These are phyloP conservation scores for Neonectria coccinea DNA, from an alignment of 2,329 filamentous ascomycete species.

Conservation along the genomic window DNA sequence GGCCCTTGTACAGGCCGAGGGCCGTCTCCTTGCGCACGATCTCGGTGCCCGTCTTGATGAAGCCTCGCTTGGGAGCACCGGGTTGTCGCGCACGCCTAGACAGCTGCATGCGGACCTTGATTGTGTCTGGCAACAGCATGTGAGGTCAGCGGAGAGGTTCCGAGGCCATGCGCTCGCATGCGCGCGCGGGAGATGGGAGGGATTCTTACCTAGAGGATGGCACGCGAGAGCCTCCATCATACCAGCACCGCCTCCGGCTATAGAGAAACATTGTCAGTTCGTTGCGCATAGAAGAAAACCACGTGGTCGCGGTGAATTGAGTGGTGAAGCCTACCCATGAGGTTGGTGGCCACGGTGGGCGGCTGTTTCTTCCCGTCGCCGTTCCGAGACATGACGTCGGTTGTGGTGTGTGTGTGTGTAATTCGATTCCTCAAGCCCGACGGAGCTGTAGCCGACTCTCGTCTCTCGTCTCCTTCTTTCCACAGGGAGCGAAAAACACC, in stretches of 20 bases:
- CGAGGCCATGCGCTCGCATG: constrained; percentile 13
- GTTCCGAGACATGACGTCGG: constrained; percentile 49
- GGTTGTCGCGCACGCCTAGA: constrained; percentile 85
- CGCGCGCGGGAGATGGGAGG: constrained; percentile 17
- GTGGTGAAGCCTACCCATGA: constrained; percentile 76
- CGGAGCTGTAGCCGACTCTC: constrained; percentile 1
- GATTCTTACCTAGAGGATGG: constrained; percentile 83
- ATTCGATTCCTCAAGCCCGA: not conserved
- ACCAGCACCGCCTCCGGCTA: constrained; percentile 94
- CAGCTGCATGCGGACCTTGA: constrained; percentile 99
- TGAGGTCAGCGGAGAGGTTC: constrained; percentile 10
- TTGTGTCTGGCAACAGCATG: constrained; percentile 73
- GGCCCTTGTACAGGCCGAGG: constrained; percentile 93
- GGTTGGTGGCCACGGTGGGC: constrained; percentile 86
- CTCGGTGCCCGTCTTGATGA: constrained; percentile 84
- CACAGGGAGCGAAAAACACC: not conserved
- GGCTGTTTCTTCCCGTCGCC: constrained; percentile 72
- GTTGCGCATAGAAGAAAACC: constrained; percentile 20
- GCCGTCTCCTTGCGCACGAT: constrained; percentile 93
- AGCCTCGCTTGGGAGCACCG: constrained; percentile 88
- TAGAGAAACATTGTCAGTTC: constrained; percentile 30
- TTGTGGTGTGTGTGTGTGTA: not conserved
- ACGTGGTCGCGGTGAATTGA: constrained; percentile 12
- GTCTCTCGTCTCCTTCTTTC: not conserved
- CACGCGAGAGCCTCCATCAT: constrained; percentile 99